A percentile compares a stretch with the other conserved stretches of the same genome.
Conservation (phyloP, 2,329 filamentous ascomycete species). For the Xylaria sp. region DNA sequence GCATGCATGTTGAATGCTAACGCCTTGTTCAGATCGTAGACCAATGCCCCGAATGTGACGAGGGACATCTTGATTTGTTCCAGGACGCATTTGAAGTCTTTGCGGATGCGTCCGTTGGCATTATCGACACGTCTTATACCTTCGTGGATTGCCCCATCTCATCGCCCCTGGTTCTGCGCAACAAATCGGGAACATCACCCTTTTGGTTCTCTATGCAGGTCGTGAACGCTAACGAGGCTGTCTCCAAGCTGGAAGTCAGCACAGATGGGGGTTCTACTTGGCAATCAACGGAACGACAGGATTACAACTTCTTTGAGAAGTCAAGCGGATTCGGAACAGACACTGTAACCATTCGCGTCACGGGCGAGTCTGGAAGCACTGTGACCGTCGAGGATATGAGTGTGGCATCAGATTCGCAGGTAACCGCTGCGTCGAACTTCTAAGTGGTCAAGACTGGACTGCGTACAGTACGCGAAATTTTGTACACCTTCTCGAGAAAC, state of each 20-base stretch:
- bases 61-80: conserved; percentile 53
- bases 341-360: conserved; percentile 62
- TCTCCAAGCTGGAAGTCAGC: conserved; percentile 64
- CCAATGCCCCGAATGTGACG: conserved; percentile 50
- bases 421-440: conserved; percentile 34
- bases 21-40: conserved; percentile 48
- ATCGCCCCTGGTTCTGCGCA: conserved; percentile 49
- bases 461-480: background rate
- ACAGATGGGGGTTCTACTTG: conserved; percentile 64
- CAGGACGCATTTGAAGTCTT: conserved; percentile 48
- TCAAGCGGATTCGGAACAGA: conserved; percentile 59
- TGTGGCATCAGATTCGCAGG: conserved; percentile 40
- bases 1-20: background rate
- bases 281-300: conserved; percentile 58
- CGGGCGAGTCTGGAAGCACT: conserved; percentile 55
- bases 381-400: conserved; percentile 59
- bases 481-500: background rate
- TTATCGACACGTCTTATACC: conserved; percentile 49
- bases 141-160: conserved; percentile 50
- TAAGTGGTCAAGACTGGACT: background rate
- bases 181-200: conserved; percentile 51
- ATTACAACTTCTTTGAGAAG: conserved; percentile 69
- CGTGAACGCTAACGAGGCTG: conserved; percentile 63
- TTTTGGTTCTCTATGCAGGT: conserved; percentile 64
- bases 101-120: conserved; percentile 44